Conservation (phyloP, 2,329 filamentous ascomycete genomes). For the Fusarium drepaniforme region DNA sequence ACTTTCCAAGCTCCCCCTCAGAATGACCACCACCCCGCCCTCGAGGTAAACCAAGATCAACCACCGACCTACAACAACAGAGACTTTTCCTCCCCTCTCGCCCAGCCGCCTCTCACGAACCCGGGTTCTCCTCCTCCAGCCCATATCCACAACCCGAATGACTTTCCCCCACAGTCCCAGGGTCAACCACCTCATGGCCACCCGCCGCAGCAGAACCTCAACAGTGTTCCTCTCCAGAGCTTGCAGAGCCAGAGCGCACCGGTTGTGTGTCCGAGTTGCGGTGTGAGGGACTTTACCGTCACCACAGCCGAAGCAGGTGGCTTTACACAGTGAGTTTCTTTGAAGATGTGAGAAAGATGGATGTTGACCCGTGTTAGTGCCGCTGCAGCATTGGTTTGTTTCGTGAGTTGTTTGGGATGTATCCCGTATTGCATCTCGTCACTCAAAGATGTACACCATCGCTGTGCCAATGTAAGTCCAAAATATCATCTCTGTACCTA, state of each 20-base stretch:
- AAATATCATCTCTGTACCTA: fast-evolving
- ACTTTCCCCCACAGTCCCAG: not conserved
- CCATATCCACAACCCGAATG: not conserved
- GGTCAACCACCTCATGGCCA: not conserved
- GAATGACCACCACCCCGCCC: not conserved
- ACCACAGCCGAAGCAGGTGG: conserved; percentile 20
- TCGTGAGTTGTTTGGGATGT: conserved; percentile 36
- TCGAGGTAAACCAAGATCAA: not conserved
- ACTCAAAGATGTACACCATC: conserved; percentile 40
- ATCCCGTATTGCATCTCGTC: conserved; percentile 34
- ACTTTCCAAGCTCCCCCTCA: conserved; percentile 21
- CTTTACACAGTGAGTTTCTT: conserved; percentile 30
- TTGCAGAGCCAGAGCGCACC: conserved; percentile 28
- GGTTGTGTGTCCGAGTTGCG: conserved; percentile 37
- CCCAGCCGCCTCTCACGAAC: conserved; percentile 19
- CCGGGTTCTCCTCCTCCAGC: not conserved
- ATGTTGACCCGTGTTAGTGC: conserved; percentile 24
- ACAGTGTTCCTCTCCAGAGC: conserved; percentile 25
- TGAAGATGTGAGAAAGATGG: not conserved
- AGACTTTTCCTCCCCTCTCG: conserved; percentile 20
- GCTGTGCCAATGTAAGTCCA: conserved; percentile 35
- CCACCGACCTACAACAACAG: conserved; percentile 20
- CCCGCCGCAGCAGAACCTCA: conserved; percentile 3
- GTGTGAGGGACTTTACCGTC: conserved; percentile 17
- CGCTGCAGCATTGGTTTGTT: conserved; percentile 32